Percentiles rank a stretch among this genome's conserved stretches.
Evolutionary conservation across 257 asterid species (phyloP).

Genomic region (Plectranthus barbatus): DNA sequence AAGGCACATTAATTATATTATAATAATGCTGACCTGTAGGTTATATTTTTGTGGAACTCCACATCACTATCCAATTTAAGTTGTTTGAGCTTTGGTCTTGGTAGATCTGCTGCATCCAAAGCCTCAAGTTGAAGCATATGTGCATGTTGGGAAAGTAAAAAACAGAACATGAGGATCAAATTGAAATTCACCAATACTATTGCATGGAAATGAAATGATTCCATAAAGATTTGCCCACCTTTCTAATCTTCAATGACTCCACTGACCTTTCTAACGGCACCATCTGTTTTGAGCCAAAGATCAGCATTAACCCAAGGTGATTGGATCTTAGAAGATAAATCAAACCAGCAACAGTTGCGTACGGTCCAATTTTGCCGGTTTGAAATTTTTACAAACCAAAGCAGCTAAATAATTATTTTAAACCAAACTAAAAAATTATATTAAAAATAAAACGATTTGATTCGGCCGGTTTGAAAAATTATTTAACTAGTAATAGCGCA

Average conservation of each 20-base stretch:
- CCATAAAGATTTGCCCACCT: constrained; percentile 56
- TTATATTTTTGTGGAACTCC: constrained; percentile 81
- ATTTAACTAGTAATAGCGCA: no score
- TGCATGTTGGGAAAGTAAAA: constrained; percentile 48
- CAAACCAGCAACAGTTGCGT: not conserved
- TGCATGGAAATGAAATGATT: constrained; percentile 5
- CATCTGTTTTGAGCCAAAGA: constrained; percentile 40
- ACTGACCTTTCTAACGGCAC: constrained; percentile 61
- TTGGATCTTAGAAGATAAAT: not conserved
- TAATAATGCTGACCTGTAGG: constrained; percentile 55
- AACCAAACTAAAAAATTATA: no score
- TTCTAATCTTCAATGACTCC: constrained; percentile 64
- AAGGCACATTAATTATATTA: not conserved
- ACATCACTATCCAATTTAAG: constrained; percentile 65
- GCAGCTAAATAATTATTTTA: no score
- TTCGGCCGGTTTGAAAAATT: no score
- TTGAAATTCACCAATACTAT: constrained; percentile 7
- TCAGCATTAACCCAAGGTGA: constrained; percentile 17
- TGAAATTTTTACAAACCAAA: no score
- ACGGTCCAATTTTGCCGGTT: no score
- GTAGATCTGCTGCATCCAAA: constrained; percentile 88
- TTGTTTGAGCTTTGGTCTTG: constrained; percentile 61
- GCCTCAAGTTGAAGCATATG: constrained; percentile 93
- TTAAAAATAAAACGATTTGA: no score
- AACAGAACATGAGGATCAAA: constrained; percentile 16